Evolutionary conservation across 1,139 yeast species (phyloP).

Genomic region (Saccharomyces hybrid): DNA sequence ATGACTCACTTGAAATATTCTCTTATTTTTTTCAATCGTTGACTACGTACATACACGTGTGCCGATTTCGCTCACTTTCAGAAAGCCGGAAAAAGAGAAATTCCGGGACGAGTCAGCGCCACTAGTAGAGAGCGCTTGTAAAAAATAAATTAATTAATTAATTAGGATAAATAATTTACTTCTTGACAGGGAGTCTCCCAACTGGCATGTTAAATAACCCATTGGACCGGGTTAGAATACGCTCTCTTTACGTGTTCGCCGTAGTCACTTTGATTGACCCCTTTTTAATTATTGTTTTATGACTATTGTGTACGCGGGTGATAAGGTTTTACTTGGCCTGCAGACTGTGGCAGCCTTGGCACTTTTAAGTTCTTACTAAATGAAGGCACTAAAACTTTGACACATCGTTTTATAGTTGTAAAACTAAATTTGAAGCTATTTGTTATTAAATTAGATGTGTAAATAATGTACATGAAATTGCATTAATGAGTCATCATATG

Average conservation of each 20-base stretch:
- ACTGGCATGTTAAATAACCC: not conserved
- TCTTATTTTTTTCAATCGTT: not conserved
- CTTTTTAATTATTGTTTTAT: too few relatives aligned
- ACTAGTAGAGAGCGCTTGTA: not conserved
- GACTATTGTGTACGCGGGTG: not conserved
- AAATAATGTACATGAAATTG: not conserved
- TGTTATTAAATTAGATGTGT: not conserved
- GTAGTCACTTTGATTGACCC: not conserved
- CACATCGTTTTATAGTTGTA: not conserved
- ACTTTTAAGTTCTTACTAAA: not conserved
- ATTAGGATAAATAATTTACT: not conserved
- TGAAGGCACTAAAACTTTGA: not conserved
- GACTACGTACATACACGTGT: not conserved
- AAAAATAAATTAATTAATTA: not conserved
- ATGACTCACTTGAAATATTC: not conserved
- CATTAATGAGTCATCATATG: not conserved
- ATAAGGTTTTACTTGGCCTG: not conserved
- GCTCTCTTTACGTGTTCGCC: not conserved
- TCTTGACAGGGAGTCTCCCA: not conserved
- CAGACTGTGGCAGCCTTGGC: not conserved
- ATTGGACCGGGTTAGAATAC: not conserved
- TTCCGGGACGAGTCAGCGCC: not conserved
- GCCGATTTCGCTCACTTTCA: not conserved
- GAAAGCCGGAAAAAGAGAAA: not conserved
- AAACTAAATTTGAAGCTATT: not conserved